phyloP scores from a whole-genome alignment of 176 grass and related monocot species.

The Oryza glaberrima region DNA sequence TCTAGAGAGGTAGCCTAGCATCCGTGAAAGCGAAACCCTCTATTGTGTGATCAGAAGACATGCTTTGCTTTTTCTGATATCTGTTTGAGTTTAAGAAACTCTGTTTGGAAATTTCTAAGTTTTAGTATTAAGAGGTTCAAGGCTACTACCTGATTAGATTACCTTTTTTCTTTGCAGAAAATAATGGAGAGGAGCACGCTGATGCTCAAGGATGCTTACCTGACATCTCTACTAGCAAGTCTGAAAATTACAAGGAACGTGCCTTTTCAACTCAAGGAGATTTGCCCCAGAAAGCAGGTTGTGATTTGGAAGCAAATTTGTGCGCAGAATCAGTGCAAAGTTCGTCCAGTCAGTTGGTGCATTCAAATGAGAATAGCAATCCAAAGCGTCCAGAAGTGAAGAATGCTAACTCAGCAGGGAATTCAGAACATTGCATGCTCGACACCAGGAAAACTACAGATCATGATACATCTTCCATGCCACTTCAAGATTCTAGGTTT shows the following conservation, averaged over 20 bases:
- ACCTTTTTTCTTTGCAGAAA: background rate
- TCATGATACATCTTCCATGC: background rate
- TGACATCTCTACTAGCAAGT: background rate
- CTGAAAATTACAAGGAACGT: background rate
- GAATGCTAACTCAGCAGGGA: background rate
- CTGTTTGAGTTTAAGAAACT: background rate
- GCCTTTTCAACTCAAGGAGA: background rate
- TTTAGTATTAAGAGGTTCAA: background rate
- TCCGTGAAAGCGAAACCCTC: constrained; percentile 13
- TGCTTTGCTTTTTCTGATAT: background rate
- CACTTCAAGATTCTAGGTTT: constrained; percentile 12
- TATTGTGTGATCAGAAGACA: background rate
- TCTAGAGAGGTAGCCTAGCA: background rate
- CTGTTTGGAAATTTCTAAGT: background rate
- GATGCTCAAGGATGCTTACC: background rate
- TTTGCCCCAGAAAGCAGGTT: constrained; percentile 4
- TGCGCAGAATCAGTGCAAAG: background rate
- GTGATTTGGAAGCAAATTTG: background rate
- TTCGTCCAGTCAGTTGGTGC: constrained; percentile 2
- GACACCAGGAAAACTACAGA: constrained; percentile 6
- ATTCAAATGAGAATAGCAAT: constrained; percentile 8
- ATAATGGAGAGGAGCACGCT: background rate
- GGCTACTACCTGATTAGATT: background rate
- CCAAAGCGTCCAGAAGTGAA: background rate
- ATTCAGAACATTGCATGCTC: constrained; percentile 15